Conservation (phyloP, 2,329 filamentous ascomycete genomes). For the Colletotrichum graminicola region DNA sequence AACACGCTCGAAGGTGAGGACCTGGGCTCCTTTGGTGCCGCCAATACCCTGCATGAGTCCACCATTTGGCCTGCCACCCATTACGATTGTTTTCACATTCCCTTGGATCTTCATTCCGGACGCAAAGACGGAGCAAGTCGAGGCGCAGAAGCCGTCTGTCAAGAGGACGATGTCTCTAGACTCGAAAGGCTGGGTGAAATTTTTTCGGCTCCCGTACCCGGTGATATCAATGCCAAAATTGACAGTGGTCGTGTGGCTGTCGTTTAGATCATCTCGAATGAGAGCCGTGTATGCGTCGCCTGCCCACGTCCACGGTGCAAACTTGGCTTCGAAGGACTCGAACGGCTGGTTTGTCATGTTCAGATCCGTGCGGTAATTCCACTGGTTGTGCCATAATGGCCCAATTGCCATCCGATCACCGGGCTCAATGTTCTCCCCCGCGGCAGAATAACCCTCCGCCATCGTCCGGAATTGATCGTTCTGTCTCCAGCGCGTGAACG, state of each 20-base stretch:
- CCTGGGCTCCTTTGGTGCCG: constrained; percentile 58
- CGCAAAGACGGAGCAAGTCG: constrained; percentile 68
- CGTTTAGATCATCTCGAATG: constrained; percentile 63
- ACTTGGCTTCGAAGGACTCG: constrained; percentile 50
- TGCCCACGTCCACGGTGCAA: constrained; percentile 54
- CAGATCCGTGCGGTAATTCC: constrained; percentile 56
- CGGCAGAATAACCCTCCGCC: constrained; percentile 58
- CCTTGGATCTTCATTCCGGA: constrained; percentile 61
- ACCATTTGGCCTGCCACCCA: constrained; percentile 44
- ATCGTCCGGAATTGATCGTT: constrained; percentile 58
- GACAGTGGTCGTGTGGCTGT: constrained; percentile 55
- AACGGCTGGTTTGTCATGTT: constrained; percentile 62
- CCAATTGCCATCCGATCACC: constrained; percentile 53
- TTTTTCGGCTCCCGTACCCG: constrained; percentile 61
- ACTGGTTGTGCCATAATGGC: constrained; percentile 60
- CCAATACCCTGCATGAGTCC: constrained; percentile 60
- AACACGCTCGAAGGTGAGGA: constrained; percentile 49
- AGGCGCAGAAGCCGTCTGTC: constrained; percentile 69
- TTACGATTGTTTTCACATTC: constrained; percentile 16
- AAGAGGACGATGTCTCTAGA: constrained; percentile 69
- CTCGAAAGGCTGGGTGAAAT: constrained; percentile 65
- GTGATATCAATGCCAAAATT: constrained; percentile 61
- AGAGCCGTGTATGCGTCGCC: constrained; percentile 66
- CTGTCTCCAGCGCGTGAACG: constrained; percentile 53
- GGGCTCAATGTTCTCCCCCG: constrained; percentile 59